Conservation (phyloP, 495 filamentous ascomycete genomes). For the Aspergillus wentii region DNA sequence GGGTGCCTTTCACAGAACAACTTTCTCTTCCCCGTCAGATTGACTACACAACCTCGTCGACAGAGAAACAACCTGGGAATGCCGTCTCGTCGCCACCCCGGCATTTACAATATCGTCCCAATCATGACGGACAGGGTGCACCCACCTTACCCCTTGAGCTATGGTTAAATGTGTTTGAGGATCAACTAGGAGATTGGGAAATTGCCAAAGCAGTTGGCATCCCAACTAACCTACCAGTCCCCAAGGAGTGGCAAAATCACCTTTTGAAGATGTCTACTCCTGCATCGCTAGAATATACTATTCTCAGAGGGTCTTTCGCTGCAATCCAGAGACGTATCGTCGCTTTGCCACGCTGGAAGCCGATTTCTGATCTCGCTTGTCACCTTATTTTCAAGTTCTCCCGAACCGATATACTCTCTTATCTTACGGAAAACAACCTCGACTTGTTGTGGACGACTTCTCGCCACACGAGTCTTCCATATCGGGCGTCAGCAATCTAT, state of each 20-base stretch:
- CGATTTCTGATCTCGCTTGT: constrained; percentile 72
- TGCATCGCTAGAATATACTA: constrained; percentile 70
- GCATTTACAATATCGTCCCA: constrained; percentile 28
- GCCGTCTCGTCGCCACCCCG: constrained; percentile 51
- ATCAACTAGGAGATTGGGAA: constrained; percentile 80
- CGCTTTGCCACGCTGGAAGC: constrained; percentile 61
- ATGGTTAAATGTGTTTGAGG: constrained; percentile 83
- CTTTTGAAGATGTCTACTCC: constrained; percentile 44
- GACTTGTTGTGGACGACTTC: constrained; percentile 80
- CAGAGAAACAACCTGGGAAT: constrained; percentile 55
- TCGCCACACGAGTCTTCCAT: constrained; percentile 74
- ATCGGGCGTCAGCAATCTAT: constrained; percentile 79
- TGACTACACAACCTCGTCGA: constrained; percentile 22
- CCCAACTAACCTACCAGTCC: constrained; percentile 68
- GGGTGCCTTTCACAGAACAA: constrained; percentile 15
- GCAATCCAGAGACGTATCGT: constrained; percentile 65
- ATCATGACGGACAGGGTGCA: constrained; percentile 15
- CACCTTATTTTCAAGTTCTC: constrained; percentile 90
- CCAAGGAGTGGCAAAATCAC: constrained; percentile 65
- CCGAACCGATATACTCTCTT: constrained; percentile 69
- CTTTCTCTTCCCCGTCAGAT: not conserved
- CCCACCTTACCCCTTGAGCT: constrained; percentile 69
- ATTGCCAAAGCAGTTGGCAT: constrained; percentile 73
- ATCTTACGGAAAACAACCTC: constrained; percentile 71
- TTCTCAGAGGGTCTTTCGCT: constrained; percentile 64